Conservation (phyloP, 208 protist species). For the Tetramitus jugosus region DNA sequence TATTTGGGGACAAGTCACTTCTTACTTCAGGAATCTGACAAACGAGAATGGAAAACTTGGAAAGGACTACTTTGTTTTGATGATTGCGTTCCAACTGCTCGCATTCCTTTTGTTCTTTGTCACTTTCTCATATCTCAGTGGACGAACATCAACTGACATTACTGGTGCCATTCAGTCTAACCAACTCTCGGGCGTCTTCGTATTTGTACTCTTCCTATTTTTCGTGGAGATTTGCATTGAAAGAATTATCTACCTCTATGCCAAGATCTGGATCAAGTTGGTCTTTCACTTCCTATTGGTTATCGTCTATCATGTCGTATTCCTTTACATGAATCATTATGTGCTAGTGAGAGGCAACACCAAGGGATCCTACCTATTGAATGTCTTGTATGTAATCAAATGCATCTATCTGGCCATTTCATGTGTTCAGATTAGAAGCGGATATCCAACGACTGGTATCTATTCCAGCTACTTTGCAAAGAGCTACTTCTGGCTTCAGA, state of each 20-base stretch:
- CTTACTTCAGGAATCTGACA: too few relatives aligned
- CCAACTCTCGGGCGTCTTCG: constrained; percentile 56
- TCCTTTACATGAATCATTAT: constrained; percentile 48
- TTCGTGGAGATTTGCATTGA: constrained; percentile 56
- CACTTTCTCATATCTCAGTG: background rate
- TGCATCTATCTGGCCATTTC: constrained; percentile 43
- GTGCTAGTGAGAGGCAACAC: constrained; percentile 39
- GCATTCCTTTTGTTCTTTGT: constrained; percentile 8
- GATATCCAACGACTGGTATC: constrained; percentile 50
- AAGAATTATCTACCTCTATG: constrained; percentile 57
- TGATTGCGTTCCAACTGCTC: background rate
- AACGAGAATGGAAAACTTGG: constrained; percentile 1
- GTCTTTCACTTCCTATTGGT: constrained; percentile 35
- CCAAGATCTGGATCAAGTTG: constrained; percentile 47
- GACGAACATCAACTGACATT: background rate
- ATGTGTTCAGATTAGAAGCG: constrained; percentile 51
- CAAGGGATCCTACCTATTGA: constrained; percentile 35
- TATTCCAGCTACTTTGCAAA: constrained; percentile 54
- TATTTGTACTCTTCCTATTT: constrained; percentile 52
- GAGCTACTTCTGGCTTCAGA: constrained; percentile 37
- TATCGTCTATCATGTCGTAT: background rate
- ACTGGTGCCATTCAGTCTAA: constrained; percentile 48
- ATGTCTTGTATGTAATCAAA: constrained; percentile 48
- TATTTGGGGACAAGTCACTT: too few relatives aligned
- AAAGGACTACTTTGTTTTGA: background rate